Evolutionary conservation across 2,329 filamentous ascomycete species (phyloP).

Genomic region (Fusarium penzigii): DNA sequence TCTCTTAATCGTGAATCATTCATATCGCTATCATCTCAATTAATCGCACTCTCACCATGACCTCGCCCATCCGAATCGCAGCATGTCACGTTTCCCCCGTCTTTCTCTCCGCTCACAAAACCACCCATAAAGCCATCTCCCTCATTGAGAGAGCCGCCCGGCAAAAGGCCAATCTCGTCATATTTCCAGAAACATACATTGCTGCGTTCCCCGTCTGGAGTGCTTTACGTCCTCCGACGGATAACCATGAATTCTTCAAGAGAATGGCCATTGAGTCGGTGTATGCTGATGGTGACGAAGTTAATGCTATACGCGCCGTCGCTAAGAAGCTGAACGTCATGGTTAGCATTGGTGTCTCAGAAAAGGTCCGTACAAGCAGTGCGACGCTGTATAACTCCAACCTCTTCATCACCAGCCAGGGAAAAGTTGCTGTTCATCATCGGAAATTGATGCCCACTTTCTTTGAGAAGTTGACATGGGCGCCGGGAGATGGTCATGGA

Average conservation of each 20-base stretch:
- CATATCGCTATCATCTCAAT: no score
- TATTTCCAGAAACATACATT: slow-evolving; percentile 56
- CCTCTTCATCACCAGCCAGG: slow-evolving; percentile 45
- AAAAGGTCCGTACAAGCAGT: slow-evolving; percentile 44
- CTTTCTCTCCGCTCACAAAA: slow-evolving; percentile 47
- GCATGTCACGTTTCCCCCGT: slow-evolving; percentile 44
- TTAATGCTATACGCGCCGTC: slow-evolving; percentile 40
- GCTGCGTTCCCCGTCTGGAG: slow-evolving; percentile 56
- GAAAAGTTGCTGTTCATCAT: slow-evolving; percentile 51
- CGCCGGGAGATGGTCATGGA: slow-evolving; percentile 52
- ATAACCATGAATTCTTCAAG: slow-evolving; percentile 53
- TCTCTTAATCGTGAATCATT: no score
- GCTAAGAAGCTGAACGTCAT: slow-evolving; percentile 40
- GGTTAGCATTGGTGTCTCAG: slow-evolving; percentile 53
- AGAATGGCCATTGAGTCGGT: slow-evolving; percentile 47
- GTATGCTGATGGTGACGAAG: slow-evolving; percentile 47
- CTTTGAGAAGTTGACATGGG: slow-evolving; percentile 58
- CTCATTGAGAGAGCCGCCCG: slow-evolving; percentile 46
- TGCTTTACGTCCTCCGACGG: slow-evolving; percentile 45
- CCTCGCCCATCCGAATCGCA: slow-evolving; percentile 23
- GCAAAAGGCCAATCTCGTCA: slow-evolving; percentile 48
- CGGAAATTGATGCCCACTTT: slow-evolving; percentile 57
- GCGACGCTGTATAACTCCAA: slow-evolving; percentile 55
- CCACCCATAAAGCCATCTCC: slow-evolving; percentile 47
- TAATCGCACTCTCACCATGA: no score